phyloP scores from a whole-genome alignment of 2,329 filamentous ascomycete species.

The Neospermospora avenae region DNA sequence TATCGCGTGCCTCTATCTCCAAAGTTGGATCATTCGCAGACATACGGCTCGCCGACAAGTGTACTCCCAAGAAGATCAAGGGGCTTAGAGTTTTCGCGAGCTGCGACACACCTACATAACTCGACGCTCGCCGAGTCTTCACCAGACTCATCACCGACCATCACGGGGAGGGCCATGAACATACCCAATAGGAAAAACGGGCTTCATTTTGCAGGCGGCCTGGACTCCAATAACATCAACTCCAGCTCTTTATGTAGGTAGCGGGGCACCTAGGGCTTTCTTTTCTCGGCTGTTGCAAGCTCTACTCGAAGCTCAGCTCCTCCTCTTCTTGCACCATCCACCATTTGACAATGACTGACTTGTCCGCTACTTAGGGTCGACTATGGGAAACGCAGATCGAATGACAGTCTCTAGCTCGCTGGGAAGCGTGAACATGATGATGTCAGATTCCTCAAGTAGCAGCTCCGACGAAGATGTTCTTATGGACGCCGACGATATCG shows the following conservation, averaged over 20 bases:
- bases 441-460: constrained; percentile 75
- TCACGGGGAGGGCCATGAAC: constrained; percentile 67
- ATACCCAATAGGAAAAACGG: constrained; percentile 52
- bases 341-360: neutral
- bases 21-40: constrained; percentile 79
- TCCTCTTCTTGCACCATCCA: neutral
- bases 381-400: constrained; percentile 66
- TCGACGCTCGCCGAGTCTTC: constrained; percentile 89
- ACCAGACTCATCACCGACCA: constrained; percentile 85
- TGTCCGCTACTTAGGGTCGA: constrained; percentile 43
- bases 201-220: constrained; percentile 45
- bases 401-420: constrained; percentile 71
- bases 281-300: neutral
- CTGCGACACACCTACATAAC: constrained; percentile 91
- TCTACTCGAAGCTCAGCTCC: neutral
- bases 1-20: constrained; percentile 72
- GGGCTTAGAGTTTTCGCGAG: constrained; percentile 88
- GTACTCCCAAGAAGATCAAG: constrained; percentile 85
- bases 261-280: neutral
- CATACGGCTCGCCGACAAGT: constrained; percentile 82
- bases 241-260: constrained; percentile 54
- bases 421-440: constrained; percentile 55
- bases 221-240: constrained; percentile 61
- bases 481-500: constrained; percentile 69
- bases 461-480: constrained; percentile 66